These are phyloP conservation scores for Emergomyces orientalis DNA, from an alignment of 2,329 filamentous ascomycete genomes.

Conservation along the genomic window DNA sequence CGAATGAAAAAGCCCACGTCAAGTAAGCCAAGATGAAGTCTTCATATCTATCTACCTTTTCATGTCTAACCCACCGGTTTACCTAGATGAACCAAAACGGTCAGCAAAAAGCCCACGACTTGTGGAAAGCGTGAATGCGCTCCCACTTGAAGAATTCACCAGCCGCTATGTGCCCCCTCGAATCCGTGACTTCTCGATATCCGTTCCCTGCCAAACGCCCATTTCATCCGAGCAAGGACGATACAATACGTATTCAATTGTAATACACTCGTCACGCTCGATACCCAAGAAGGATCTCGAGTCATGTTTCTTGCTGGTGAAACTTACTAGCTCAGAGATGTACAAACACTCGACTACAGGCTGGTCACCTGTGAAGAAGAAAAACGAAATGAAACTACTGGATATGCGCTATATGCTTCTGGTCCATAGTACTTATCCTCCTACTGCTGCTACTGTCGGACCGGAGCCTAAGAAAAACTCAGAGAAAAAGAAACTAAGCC, in stretches of 20 bases:
- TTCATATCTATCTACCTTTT: background rate
- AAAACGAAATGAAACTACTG: constrained; percentile 47
- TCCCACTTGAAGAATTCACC: constrained; percentile 33
- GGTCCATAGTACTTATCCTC: constrained; percentile 15
- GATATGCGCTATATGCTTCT: constrained; percentile 52
- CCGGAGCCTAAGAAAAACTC: background rate
- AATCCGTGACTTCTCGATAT: constrained; percentile 13
- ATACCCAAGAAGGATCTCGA: constrained; percentile 36
- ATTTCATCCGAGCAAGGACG: background rate
- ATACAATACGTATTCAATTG: constrained; percentile 18
- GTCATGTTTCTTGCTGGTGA: constrained; percentile 46
- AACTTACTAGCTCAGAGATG: constrained; percentile 44
- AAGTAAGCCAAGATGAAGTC: background rate
- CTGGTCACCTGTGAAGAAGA: constrained; percentile 48
- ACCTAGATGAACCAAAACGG: background rate
- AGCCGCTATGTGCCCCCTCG: constrained; percentile 23
- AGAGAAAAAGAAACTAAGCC: background rate
- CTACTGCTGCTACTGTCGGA: background rate
- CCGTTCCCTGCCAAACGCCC: constrained; percentile 9
- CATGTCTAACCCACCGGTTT: background rate
- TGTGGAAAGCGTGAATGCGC: constrained; percentile 36
- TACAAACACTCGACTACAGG: constrained; percentile 45
- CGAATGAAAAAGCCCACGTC: background rate
- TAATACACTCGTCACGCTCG: constrained; percentile 28
- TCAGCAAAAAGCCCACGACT: constrained; percentile 20